Percentiles rank a stretch among this genome's conserved stretches.
Conservation (phyloP, 78 protist species). For the Speleostelium caveatum region DNA sequence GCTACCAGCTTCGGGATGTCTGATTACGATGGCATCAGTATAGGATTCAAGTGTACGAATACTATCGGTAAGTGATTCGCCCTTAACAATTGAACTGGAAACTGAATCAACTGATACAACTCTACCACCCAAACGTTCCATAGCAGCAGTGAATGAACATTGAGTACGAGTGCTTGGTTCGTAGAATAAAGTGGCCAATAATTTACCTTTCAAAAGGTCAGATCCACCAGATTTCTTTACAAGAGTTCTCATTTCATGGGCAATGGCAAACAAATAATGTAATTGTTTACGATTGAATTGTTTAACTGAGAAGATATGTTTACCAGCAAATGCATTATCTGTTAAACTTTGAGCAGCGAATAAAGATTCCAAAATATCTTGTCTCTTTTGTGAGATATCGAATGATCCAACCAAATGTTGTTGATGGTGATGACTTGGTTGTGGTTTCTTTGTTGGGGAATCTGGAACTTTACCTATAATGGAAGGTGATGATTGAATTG, state of each 20-base stretch:
- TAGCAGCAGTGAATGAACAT: conserved; percentile 94
- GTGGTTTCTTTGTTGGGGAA: conserved; percentile 5
- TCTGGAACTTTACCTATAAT: background rate
- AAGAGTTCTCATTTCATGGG: conserved; percentile 81
- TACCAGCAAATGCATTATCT: conserved; percentile 30
- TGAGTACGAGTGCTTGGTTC: conserved; percentile 95
- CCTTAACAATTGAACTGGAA: conserved; percentile 87
- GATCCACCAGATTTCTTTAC: conserved; percentile 72
- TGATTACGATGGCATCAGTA: conserved; percentile 90
- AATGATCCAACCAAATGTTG: conserved; percentile 15
- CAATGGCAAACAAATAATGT: conserved; percentile 71
- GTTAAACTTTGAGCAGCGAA: background rate
- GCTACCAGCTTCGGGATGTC: conserved; percentile 94
- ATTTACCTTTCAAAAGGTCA: conserved; percentile 70
- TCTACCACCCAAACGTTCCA: conserved; percentile 94
- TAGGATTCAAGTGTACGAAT: conserved; percentile 91
- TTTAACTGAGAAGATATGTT: conserved; percentile 77
- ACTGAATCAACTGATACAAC: conserved; percentile 76
- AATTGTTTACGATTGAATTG: conserved; percentile 81
- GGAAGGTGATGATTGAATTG: background rate
- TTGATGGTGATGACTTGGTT: conserved; percentile 15
- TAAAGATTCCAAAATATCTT: background rate
- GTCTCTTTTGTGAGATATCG: conserved; percentile 10
- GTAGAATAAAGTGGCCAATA: conserved; percentile 88
- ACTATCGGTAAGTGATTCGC: conserved; percentile 93